Percentiles rank a stretch among this genome's conserved stretches.
Conservation (phyloP, 306 rosid genomes). For the Fragaria iinumae region DNA sequence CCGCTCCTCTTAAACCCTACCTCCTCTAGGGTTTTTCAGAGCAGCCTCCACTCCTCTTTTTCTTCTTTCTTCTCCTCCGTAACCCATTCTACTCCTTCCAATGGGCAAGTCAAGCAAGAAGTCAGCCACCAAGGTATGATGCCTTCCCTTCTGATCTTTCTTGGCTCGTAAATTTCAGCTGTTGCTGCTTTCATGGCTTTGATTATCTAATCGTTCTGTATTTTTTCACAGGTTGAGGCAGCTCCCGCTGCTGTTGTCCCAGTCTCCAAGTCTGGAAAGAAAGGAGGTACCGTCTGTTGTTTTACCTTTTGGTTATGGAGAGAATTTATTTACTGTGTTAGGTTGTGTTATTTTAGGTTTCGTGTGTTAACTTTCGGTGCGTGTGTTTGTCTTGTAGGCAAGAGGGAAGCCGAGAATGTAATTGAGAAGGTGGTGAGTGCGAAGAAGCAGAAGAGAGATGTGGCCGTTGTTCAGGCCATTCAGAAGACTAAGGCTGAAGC, state of each 20-base stretch:
- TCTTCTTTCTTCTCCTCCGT: background rate
- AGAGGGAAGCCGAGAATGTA: slow-evolving; percentile 64
- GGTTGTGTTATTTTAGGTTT: background rate
- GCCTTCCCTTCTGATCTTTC: background rate
- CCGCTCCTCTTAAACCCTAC: slow-evolving; percentile 22
- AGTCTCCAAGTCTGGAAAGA: slow-evolving; percentile 49
- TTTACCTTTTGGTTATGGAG: background rate
- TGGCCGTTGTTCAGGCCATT: slow-evolving; percentile 38
- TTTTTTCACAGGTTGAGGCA: slow-evolving; percentile 52
- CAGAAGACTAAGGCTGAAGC: slow-evolving; percentile 52
- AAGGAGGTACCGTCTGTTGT: slow-evolving; percentile 38
- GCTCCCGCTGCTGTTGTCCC: slow-evolving; percentile 59
- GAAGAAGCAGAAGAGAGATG: slow-evolving; percentile 70
- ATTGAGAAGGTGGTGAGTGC: slow-evolving; percentile 47
- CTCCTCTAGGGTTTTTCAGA: slow-evolving; percentile 48
- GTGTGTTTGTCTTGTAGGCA: slow-evolving; percentile 30
- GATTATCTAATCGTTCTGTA: background rate
- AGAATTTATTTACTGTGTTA: background rate
- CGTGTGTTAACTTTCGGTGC: background rate
- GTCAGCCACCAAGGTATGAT: slow-evolving; percentile 56
- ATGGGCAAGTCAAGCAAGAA: slow-evolving; percentile 90
- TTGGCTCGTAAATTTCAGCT: background rate
- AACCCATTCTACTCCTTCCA: background rate
- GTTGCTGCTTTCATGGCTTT: background rate
- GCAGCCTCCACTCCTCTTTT: slow-evolving; percentile 11